phyloP scores from a whole-genome alignment of 768 basidiomycete genomes.

The Strobilomyces dryophilus region DNA sequence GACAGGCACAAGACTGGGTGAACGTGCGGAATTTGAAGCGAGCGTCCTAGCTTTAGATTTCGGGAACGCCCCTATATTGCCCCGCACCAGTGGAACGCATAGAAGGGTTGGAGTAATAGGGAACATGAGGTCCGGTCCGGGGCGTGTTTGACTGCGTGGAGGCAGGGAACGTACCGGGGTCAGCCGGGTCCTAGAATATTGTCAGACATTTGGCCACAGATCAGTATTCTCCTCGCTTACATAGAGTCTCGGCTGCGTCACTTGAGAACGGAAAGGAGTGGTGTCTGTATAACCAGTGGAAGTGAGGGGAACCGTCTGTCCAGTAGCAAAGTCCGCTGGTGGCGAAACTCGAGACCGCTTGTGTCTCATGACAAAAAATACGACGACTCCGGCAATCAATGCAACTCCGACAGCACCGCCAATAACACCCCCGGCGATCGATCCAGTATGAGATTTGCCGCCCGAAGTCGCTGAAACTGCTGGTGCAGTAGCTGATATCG shows the following conservation, averaged over 20 bases:
- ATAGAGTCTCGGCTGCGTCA: conserved; percentile 28
- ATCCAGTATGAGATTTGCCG: conserved; percentile 37
- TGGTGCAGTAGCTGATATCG: conserved; percentile 14
- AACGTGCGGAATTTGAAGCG: not conserved
- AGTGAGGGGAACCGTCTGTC: not conserved
- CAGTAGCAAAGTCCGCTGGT: conserved; percentile 10
- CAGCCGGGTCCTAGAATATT: conserved; percentile 31
- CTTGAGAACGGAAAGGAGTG: conserved; percentile 12
- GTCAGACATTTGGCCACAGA: conserved; percentile 1
- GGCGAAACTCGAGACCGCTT: conserved; percentile 23
- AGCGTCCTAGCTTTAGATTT: conserved; percentile 12
- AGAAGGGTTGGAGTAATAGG: conserved; percentile 9
- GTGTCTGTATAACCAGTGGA: conserved; percentile 8
- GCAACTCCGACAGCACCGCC: conserved; percentile 57
- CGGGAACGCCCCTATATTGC: conserved; percentile 25
- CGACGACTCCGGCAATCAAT: conserved; percentile 34
- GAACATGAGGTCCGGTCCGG: not conserved
- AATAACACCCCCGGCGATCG: conserved; percentile 60
- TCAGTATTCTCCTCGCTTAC: conserved; percentile 15
- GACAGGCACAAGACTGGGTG: too few species aligned
- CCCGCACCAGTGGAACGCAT: conserved; percentile 9
- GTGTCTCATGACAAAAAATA: conserved; percentile 38
- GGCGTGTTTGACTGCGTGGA: not conserved
- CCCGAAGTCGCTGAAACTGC: conserved; percentile 12
- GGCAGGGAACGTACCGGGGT: conserved; percentile 36